Evolutionary conservation across 2,329 filamentous ascomycete genomes (phyloP).

Genomic region (Scorias spongiosa): DNA sequence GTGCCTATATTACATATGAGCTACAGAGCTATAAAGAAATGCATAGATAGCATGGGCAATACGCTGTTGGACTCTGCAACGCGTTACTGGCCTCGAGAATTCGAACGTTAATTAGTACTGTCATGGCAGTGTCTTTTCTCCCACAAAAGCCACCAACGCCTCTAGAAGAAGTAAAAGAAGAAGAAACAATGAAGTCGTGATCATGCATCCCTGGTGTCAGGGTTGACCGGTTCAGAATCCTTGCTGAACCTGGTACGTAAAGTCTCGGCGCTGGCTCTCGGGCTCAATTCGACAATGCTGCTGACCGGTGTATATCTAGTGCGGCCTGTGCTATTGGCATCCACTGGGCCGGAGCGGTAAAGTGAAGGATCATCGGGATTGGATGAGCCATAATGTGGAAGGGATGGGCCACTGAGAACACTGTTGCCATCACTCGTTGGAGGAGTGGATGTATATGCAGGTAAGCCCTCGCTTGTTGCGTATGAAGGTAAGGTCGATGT

Average conservation of each 20-base stretch:
- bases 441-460: slow-evolving; percentile 28
- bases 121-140: no score
- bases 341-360: slow-evolving; percentile 19
- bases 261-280: slow-evolving; percentile 26
- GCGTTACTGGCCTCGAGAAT: no score
- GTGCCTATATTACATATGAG: no score
- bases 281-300: slow-evolving; percentile 27
- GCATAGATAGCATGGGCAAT: no score
- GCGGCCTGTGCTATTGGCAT: slow-evolving; percentile 6
- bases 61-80: no score
- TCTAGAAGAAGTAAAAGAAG: no score
- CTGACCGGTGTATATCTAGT: slow-evolving; percentile 23
- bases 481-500: slow-evolving; percentile 21
- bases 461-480: slow-evolving; percentile 22
- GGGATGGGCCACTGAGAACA: neutral
- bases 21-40: no score
- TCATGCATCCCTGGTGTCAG: neutral
- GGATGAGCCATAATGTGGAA: slow-evolving; percentile 6
- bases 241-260: slow-evolving; percentile 11
- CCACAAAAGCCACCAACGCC: no score
- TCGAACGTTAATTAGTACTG: no score
- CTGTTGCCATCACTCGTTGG: slow-evolving; percentile 13
- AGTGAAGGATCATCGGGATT: slow-evolving; percentile 11
- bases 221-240: neutral
- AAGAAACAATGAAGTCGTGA: no score